A percentile compares a stretch with the other conserved stretches of the same genome.
Conservation (phyloP, 805 yeast species). For the Torulaspora delbrueckii region DNA sequence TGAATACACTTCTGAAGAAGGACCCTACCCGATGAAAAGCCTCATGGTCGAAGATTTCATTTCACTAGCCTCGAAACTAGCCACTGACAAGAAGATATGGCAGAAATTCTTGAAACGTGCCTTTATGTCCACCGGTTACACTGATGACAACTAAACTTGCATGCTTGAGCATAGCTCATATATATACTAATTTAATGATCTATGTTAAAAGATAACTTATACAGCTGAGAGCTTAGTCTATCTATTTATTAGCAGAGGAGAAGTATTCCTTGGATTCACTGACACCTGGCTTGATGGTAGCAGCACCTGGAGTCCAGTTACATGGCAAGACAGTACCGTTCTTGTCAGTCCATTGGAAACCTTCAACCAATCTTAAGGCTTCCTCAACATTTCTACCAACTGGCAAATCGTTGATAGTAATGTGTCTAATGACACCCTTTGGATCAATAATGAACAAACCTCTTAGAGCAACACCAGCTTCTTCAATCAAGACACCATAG, state of each 20-base stretch:
- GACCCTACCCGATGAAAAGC: constrained; percentile 48
- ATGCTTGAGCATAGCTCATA: background rate
- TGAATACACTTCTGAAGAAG: constrained; percentile 66
- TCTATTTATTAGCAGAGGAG: constrained; percentile 48
- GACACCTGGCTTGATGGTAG: constrained; percentile 83
- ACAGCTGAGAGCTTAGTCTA: background rate
- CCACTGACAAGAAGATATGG: constrained; percentile 54
- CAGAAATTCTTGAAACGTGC: constrained; percentile 49
- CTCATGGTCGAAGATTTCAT: constrained; percentile 63
- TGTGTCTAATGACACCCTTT: constrained; percentile 88
- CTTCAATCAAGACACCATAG: constrained; percentile 96
- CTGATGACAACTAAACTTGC: constrained; percentile 32
- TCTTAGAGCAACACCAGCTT: constrained; percentile 94
- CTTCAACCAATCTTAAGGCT: constrained; percentile 94
- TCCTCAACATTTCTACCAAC: constrained; percentile 99
- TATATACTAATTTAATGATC: constrained; percentile 3
- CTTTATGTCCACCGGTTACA: constrained; percentile 63
- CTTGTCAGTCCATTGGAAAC: constrained; percentile 99
- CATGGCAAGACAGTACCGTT: constrained; percentile 99
- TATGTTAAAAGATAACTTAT: background rate
- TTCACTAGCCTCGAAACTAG: constrained; percentile 49
- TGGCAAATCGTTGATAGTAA: constrained; percentile 97
- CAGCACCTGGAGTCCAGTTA: constrained; percentile 96
- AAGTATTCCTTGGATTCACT: constrained; percentile 77
- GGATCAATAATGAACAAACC: constrained; percentile 98